Evolutionary conservation across 2,329 filamentous ascomycete genomes (phyloP).

Genomic region (Cryphonectria carpinicola): DNA sequence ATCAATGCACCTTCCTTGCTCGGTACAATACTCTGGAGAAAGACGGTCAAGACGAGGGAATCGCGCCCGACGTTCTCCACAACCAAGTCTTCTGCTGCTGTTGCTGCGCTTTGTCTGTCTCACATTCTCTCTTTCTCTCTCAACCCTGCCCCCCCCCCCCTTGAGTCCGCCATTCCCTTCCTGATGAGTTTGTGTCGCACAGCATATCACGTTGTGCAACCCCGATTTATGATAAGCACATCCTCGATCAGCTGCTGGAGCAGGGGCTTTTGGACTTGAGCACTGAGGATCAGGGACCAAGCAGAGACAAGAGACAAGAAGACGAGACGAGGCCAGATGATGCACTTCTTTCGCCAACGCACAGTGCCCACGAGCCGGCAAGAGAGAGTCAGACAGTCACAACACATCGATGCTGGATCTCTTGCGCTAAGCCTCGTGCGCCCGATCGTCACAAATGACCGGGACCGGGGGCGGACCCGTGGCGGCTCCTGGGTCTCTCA

Average conservation of each 20-base stretch:
- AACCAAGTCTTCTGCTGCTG: neutral
- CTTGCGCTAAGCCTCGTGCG: constrained; percentile 19
- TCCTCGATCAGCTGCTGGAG: constrained; percentile 15
- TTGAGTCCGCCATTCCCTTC: neutral
- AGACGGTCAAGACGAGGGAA: neutral
- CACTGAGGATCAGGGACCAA: neutral
- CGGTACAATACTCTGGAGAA: neutral
- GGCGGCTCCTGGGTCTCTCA: neutral
- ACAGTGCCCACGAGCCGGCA: neutral
- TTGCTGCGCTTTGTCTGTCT: neutral
- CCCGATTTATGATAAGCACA: constrained; percentile 22
- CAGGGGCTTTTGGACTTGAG: no score
- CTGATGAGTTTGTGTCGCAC: constrained; percentile 28
- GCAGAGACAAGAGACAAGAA: constrained; percentile 15
- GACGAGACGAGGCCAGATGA: neutral
- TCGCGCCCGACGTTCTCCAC: neutral
- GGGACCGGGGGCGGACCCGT: neutral
- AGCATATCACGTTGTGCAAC: constrained; percentile 20
- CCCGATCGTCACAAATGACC: neutral
- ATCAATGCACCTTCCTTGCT: neutral
- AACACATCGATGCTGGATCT: constrained; percentile 23
- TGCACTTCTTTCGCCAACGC: constrained; percentile 1
- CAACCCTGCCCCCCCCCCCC: neutral
- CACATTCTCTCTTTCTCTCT: neutral
- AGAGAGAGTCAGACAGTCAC: constrained; percentile 20